Conservation (phyloP, 805 yeast species). For the Candida glaebosa region DNA sequence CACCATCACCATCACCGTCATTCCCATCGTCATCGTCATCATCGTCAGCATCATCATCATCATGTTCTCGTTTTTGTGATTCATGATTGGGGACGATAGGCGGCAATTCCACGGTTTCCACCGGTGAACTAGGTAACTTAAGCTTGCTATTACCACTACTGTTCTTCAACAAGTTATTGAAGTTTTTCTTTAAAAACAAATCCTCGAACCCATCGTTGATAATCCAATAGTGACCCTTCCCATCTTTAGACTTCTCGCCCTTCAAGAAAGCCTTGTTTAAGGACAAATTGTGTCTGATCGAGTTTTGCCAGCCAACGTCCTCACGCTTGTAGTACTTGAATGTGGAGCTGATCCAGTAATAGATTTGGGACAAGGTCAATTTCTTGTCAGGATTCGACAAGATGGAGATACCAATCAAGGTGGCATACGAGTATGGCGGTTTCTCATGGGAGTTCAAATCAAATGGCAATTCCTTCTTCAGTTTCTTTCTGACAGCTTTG, state of each 20-base stretch:
- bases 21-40: constrained; percentile 16
- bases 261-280: constrained; percentile 90
- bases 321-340: constrained; percentile 78
- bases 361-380: constrained; percentile 61
- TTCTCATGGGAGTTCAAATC: constrained; percentile 57
- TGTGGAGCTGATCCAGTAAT: constrained; percentile 86
- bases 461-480: constrained; percentile 33
- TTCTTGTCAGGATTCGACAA: constrained; percentile 61
- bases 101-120: constrained; percentile 7
- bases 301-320: constrained; percentile 97
- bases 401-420: constrained; percentile 89
- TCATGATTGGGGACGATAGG: constrained; percentile 2
- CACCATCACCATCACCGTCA: constrained; percentile 18
- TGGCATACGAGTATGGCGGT: constrained; percentile 94
- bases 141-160: background rate
- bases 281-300: constrained; percentile 90
- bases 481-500: constrained; percentile 14
- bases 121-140: constrained; percentile 1
- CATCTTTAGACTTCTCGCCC: constrained; percentile 86
- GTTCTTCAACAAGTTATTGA: constrained; percentile 13
- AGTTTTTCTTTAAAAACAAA: constrained; percentile 56
- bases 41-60: constrained; percentile 6
- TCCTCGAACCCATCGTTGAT: constrained; percentile 80
- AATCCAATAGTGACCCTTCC: constrained; percentile 92
- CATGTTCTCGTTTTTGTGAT: constrained; percentile 5